phyloP scores from a whole-genome alignment of 2,329 filamentous ascomycete species.

The Hyphodiscus sp. region DNA sequence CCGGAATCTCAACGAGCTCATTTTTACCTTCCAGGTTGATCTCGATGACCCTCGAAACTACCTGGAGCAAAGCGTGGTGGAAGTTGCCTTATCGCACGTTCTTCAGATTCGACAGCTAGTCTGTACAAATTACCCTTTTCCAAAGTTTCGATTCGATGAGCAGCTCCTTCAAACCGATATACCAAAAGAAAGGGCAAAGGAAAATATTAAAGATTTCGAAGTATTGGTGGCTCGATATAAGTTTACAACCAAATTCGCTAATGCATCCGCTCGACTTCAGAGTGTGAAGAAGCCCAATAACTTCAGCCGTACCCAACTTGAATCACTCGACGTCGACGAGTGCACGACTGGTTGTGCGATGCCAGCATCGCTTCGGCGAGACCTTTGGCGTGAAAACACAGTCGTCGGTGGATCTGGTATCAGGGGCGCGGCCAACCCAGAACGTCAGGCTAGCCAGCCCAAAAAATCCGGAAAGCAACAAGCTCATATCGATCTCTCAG shows the following conservation, averaged over 20 bases:
- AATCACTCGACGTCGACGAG: conserved; percentile 5
- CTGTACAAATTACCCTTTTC: conserved; percentile 49
- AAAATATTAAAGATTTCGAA: conserved; percentile 2
- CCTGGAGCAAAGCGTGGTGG: conserved; percentile 34
- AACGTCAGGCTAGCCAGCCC: not conserved
- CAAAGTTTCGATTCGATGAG: conserved; percentile 20
- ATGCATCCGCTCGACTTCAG: conserved; percentile 1
- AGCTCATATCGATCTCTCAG: not conserved
- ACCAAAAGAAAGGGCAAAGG: not conserved
- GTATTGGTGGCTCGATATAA: conserved; percentile 5
- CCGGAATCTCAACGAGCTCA: conserved; percentile 38
- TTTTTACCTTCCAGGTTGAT: conserved; percentile 34
- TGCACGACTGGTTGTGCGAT: conserved; percentile 4
- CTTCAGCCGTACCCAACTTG: not conserved
- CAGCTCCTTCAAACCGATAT: conserved; percentile 11
- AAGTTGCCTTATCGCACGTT: conserved; percentile 36
- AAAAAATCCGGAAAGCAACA: too few relatives aligned
- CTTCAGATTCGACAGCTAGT: conserved; percentile 37
- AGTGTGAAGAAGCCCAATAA: not conserved
- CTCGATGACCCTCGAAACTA: conserved; percentile 28
- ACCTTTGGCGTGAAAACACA: conserved; percentile 9
- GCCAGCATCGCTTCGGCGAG: not conserved
- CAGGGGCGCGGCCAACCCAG: not conserved
- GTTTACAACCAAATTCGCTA: not conserved
- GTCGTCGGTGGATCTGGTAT: conserved; percentile 8